A percentile compares a stretch with the other conserved stretches of the same genome.
Conservation (phyloP, 2,329 filamentous ascomycete species). For the Colletotrichum limetticola region DNA sequence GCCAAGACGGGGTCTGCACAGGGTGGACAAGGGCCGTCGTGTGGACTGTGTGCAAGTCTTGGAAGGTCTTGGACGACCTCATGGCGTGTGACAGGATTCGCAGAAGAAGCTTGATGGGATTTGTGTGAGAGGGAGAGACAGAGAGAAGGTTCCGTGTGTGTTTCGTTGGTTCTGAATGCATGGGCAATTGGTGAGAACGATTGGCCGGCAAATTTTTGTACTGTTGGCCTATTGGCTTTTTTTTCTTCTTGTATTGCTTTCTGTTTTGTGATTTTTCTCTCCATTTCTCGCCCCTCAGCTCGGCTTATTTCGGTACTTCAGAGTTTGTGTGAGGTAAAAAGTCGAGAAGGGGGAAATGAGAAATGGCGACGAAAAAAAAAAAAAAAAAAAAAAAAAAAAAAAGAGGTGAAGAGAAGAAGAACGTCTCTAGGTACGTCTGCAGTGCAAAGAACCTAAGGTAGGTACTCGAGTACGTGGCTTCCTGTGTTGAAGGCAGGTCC, state of each 20-base stretch:
- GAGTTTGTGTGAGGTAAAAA: not conserved
- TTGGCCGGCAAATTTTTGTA: not conserved
- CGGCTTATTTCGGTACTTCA: slow-evolving; percentile 24
- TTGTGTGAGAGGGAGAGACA: not conserved
- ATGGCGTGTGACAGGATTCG: slow-evolving; percentile 18
- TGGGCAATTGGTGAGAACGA: not conserved
- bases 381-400: not conserved
- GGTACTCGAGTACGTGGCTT: not conserved
- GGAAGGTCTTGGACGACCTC: slow-evolving; percentile 33
- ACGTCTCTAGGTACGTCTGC: not conserved
- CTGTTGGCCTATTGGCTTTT: not conserved
- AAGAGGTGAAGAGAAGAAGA: not conserved
- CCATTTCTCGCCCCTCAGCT: slow-evolving; percentile 6
- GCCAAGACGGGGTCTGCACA: slow-evolving; percentile 34
- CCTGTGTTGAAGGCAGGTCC: not conserved
- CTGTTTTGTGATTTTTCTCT: not conserved
- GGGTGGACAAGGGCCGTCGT: slow-evolving; percentile 28
- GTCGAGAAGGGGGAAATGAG: not conserved
- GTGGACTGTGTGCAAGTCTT: slow-evolving; percentile 28
- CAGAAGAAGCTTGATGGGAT: not conserved
- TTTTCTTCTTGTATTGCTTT: not conserved
- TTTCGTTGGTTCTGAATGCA: slow-evolving; percentile 1
- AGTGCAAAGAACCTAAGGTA: not conserved
- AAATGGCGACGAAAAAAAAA: not conserved
- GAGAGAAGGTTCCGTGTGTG: not conserved